Conservation (phyloP, 106 monocot genomes). For the Posidonia australis region DNA sequence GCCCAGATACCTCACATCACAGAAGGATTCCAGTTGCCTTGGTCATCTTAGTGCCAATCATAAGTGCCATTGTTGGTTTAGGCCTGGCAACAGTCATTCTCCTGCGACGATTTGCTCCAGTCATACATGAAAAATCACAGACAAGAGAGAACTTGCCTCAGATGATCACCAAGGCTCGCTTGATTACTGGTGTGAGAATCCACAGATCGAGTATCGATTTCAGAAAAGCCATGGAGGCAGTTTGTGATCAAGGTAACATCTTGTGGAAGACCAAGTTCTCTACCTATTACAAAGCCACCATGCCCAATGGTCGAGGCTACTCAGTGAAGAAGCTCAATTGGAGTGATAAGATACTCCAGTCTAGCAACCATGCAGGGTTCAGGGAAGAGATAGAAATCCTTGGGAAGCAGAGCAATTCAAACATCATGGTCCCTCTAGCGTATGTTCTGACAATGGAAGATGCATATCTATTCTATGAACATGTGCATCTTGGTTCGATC, state of each 20-base stretch:
- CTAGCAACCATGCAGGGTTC: constrained; percentile 34
- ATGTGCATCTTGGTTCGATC: constrained; percentile 36
- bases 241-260: constrained; percentile 32
- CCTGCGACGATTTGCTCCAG: not conserved
- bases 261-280: constrained; percentile 47
- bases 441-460: constrained; percentile 48
- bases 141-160: not conserved
- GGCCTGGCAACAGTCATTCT: too few relatives aligned
- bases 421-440: constrained; percentile 61
- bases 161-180: constrained; percentile 23
- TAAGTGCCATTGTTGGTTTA: too few relatives aligned
- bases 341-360: constrained; percentile 43
- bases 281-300: constrained; percentile 48
- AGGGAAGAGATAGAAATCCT: constrained; percentile 36
- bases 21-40: too few relatives aligned
- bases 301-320: constrained; percentile 49
- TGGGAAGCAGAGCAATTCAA: constrained; percentile 46
- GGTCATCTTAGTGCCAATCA: too few relatives aligned
- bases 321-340: constrained; percentile 49
- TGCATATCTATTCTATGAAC: constrained; percentile 63
- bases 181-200: constrained; percentile 30
- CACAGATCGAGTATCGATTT: constrained; percentile 45
- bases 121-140: not conserved
- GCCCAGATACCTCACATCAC: too few relatives aligned
- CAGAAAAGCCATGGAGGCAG: constrained; percentile 39